Conservation (phyloP, 495 filamentous ascomycete genomes). For the Pyronema domesticum region DNA sequence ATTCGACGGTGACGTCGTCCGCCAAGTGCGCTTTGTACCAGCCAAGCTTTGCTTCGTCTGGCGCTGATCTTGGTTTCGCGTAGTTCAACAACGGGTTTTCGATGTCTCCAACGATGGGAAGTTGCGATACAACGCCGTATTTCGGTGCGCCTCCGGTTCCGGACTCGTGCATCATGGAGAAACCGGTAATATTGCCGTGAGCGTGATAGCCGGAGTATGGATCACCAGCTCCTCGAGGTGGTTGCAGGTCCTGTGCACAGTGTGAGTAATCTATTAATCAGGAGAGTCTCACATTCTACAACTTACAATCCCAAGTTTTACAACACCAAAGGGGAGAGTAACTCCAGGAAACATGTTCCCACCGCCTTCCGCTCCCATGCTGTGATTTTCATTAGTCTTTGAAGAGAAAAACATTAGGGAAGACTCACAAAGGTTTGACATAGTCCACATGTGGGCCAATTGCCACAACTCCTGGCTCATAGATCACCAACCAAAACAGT, state of each 20-base stretch:
- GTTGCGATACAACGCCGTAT: conserved; percentile 52
- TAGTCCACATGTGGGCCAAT: not conserved
- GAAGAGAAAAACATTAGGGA: not conserved
- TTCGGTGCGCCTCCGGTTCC: conserved; percentile 57
- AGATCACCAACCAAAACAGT: not conserved
- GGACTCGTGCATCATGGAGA: conserved; percentile 57
- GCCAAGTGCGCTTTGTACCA: conserved; percentile 42
- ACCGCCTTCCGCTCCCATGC: conserved; percentile 29
- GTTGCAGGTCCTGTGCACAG: conserved; percentile 31
- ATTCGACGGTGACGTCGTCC: conserved; percentile 39
- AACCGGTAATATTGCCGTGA: conserved; percentile 44
- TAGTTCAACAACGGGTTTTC: conserved; percentile 40
- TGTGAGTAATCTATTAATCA: not conserved
- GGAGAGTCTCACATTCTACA: not conserved
- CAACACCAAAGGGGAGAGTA: conserved; percentile 46
- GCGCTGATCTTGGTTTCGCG: conserved; percentile 31
- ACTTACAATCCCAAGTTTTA: conserved; percentile 42
- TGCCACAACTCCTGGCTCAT: not conserved
- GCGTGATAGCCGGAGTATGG: conserved; percentile 48
- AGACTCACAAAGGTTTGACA: conserved; percentile 16
- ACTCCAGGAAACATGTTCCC: conserved; percentile 55
- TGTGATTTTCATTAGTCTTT: not conserved
- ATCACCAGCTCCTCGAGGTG: conserved; percentile 32
- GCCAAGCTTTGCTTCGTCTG: conserved; percentile 41
- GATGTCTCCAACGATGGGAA: conserved; percentile 39